Evolutionary conservation across 2,329 filamentous ascomycete species (phyloP).

Genomic region (Aspergillus intermedius): DNA sequence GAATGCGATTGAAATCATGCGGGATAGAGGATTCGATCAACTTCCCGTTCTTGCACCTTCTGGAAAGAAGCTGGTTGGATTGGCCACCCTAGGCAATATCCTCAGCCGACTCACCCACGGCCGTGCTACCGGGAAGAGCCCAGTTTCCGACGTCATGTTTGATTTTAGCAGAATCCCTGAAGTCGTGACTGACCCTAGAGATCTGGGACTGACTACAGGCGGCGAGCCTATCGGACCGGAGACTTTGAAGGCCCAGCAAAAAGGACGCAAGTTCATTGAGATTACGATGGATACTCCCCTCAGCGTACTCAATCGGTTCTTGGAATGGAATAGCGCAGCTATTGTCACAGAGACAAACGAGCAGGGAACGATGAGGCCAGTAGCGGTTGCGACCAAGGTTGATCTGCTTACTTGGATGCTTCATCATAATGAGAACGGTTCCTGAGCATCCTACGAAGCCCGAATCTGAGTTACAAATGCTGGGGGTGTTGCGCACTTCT

Average conservation of each 20-base stretch:
- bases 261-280: slow-evolving; percentile 72
- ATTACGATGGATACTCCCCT: slow-evolving; percentile 88
- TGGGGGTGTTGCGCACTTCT: neutral
- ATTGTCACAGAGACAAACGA: slow-evolving; percentile 75
- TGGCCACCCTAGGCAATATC: slow-evolving; percentile 91
- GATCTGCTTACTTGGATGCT: slow-evolving; percentile 91
- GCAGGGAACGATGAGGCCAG: slow-evolving; percentile 61
- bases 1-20: slow-evolving; percentile 94
- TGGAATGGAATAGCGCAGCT: slow-evolving; percentile 96
- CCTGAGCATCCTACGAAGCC: neutral
- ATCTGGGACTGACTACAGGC: slow-evolving; percentile 42
- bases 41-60: slow-evolving; percentile 74
- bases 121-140: slow-evolving; percentile 65
- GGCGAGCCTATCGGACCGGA: slow-evolving; percentile 8
- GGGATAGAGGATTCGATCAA: slow-evolving; percentile 96
- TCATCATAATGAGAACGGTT: slow-evolving; percentile 45
- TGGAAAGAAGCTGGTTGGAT: slow-evolving; percentile 70
- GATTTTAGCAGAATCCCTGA: slow-evolving; percentile 84
- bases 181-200: slow-evolving; percentile 79
- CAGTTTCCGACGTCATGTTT: slow-evolving; percentile 90
- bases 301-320: slow-evolving; percentile 77
- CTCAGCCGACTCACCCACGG: slow-evolving; percentile 83
- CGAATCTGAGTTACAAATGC: too few relatives aligned
- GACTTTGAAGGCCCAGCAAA: slow-evolving; percentile 37
- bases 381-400: slow-evolving; percentile 93